These are phyloP conservation scores for Climacium dendroides DNA, from an alignment of 225 moss, liverwort and hornwort genomes.

Conservation along the genomic window DNA sequence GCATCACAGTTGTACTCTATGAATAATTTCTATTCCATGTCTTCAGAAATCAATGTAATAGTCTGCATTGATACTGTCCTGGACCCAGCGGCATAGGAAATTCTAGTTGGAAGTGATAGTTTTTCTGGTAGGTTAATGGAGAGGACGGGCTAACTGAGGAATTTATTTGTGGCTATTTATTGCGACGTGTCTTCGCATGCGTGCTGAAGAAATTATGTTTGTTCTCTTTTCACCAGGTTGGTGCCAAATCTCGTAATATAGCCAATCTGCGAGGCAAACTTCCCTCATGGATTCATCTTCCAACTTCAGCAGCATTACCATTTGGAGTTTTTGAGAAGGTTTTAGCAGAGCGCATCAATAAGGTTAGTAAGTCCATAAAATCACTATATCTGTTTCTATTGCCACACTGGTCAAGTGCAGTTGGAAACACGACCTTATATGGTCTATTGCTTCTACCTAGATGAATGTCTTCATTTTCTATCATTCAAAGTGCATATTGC, in stretches of 20 bases:
- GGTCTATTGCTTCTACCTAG: background rate
- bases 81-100: background rate
- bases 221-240: slow-evolving; percentile 18
- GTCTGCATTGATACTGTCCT: background rate
- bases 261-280: slow-evolving; percentile 76
- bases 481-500: background rate
- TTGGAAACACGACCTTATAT: background rate
- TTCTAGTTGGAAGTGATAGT: background rate
- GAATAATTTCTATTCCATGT: background rate
- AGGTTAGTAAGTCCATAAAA: slow-evolving; percentile 11
- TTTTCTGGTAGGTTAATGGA: background rate
- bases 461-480: background rate
- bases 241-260: slow-evolving; percentile 89
- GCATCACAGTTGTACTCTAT: background rate
- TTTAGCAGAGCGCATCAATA: slow-evolving; percentile 58
- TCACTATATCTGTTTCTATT: background rate
- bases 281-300: slow-evolving; percentile 81
- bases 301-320: slow-evolving; percentile 86
- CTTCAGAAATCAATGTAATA: background rate
- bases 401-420: background rate
- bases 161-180: background rate
- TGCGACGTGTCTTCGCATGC: background rate
- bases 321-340: slow-evolving; percentile 95
- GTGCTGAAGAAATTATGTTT: background rate
- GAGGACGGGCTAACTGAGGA: background rate